Evolutionary conservation across 2,329 filamentous ascomycete species (phyloP).

Genomic region (Penicillium sp.): DNA sequence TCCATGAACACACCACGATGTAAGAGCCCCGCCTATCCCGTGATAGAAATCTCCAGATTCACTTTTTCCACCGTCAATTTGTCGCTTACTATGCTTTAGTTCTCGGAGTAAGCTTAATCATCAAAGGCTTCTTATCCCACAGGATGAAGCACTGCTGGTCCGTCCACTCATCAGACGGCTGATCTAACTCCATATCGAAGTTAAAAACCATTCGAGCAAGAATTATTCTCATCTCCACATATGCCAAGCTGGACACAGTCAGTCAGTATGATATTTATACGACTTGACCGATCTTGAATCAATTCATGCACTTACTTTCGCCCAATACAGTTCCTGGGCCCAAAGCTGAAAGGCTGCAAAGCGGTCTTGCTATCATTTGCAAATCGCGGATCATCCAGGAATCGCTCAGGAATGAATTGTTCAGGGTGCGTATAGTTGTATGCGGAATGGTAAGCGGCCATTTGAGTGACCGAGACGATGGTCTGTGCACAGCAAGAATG

Average conservation of each 20-base stretch:
- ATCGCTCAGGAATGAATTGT: constrained; percentile 14
- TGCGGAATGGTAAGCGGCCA: neutral
- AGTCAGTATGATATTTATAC: constrained; percentile 38
- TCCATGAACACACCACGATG: too few species aligned
- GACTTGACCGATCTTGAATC: constrained; percentile 42
- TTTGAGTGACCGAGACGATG: neutral
- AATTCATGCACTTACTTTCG: neutral
- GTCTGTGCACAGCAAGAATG: neutral
- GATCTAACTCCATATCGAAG: constrained; percentile 49
- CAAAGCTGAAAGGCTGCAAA: constrained; percentile 52
- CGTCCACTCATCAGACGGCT: constrained; percentile 42
- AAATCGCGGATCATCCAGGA: constrained; percentile 33
- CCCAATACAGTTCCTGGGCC: constrained; percentile 19
- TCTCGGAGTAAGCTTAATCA: constrained; percentile 35
- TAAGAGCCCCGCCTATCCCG: too few species aligned
- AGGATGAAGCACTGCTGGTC: constrained; percentile 40
- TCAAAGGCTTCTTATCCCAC: constrained; percentile 45
- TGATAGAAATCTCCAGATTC: too few species aligned
- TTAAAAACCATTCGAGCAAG: constrained; percentile 51
- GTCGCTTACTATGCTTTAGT: too few species aligned
- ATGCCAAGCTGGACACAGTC: constrained; percentile 43
- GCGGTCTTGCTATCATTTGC: constrained; percentile 44
- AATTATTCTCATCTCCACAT: constrained; percentile 53
- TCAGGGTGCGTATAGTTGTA: neutral
- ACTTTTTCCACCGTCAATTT: too few species aligned